phyloP scores from a whole-genome alignment of 208 protist species.

The Trypanosoma melophagium region DNA sequence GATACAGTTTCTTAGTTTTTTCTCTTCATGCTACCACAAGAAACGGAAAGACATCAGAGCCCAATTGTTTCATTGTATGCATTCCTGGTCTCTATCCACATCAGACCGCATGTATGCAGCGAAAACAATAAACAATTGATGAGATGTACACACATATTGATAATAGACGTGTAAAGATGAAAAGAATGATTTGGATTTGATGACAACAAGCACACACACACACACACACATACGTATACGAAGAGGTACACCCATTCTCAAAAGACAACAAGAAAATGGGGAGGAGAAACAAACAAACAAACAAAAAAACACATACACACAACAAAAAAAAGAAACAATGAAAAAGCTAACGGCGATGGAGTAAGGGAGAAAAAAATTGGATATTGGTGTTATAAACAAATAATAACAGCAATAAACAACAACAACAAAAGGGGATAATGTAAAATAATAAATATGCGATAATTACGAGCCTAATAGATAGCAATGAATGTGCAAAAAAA shows the following conservation, averaged over 20 bases:
- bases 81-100: too few species aligned
- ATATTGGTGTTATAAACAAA: too few species aligned
- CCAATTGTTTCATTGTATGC: too few species aligned
- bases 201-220: too few species aligned
- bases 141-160: too few species aligned
- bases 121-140: constrained; percentile 75
- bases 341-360: constrained; percentile 8
- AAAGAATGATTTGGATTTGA: too few species aligned
- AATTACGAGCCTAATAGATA: constrained; percentile 9
- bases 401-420: constrained; percentile 15
- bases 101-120: too few species aligned
- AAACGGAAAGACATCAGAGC: too few species aligned
- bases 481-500: constrained; percentile 11
- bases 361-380: background rate
- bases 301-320: background rate
- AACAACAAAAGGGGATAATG: constrained; percentile 5
- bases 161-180: too few species aligned
- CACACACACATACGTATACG: background rate
- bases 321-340: constrained; percentile 19
- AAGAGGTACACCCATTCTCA: background rate
- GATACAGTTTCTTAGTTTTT: too few species aligned
- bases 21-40: too few species aligned
- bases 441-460: background rate
- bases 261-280: background rate
- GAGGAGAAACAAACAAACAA: background rate